A percentile compares a stretch with the other conserved stretches of the same genome.
phyloP scores from a whole-genome alignment of 2,329 filamentous ascomycete genomes.

The Sordariomycetes sp. region DNA sequence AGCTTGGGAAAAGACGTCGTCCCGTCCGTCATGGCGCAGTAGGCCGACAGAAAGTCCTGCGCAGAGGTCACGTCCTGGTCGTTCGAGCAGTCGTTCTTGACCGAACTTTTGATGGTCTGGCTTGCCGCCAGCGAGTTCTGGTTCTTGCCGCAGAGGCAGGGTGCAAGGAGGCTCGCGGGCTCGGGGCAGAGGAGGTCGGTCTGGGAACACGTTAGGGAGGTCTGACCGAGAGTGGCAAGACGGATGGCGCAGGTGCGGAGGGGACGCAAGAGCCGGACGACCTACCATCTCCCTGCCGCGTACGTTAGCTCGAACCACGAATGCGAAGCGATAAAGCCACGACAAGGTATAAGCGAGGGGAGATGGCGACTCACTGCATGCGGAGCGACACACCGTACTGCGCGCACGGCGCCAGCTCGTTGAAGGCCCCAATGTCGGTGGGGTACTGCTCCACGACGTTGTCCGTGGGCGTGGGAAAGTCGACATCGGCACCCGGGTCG shows the following conservation, averaged over 20 bases:
- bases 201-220: conserved; percentile 8
- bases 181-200: conserved; percentile 23
- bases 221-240: background rate
- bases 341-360: background rate
- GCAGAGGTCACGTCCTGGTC: conserved; percentile 36
- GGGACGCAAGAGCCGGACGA: background rate
- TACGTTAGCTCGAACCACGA: background rate
- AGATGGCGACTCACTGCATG: conserved; percentile 15
- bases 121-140: conserved; percentile 33
- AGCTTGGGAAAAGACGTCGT: conserved; percentile 36
- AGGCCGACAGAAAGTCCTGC: conserved; percentile 37
- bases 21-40: conserved; percentile 38
- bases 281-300: background rate
- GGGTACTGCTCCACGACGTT: conserved; percentile 34
- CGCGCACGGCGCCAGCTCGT: conserved; percentile 32
- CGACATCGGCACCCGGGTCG: conserved; percentile 24
- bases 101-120: conserved; percentile 28
- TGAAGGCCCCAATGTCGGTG: conserved; percentile 33
- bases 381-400: conserved; percentile 23
- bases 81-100: conserved; percentile 32
- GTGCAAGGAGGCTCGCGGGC: conserved; percentile 29
- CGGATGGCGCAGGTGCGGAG: background rate
- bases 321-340: background rate
- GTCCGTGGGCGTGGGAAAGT: conserved; percentile 27
- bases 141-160: conserved; percentile 41